Base-by-base conservation (phyloP, 2,329 filamentous ascomycete species). In the Neofusicoccum cordaticola region DNA sequence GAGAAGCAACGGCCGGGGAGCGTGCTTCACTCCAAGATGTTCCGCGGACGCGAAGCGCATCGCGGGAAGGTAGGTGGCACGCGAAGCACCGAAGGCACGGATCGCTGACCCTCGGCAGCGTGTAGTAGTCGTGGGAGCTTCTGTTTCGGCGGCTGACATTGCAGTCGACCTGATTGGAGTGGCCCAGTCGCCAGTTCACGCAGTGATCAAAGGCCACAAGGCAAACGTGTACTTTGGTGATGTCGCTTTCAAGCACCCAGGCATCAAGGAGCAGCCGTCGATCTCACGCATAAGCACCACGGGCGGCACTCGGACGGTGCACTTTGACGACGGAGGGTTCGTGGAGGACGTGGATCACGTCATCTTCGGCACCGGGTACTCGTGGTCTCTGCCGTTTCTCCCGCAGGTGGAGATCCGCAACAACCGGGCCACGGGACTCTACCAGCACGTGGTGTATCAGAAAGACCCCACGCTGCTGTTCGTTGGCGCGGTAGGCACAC, bases 281-380 rank as follows among this genome's bases (percentile, higher is more conserved):
- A 84, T 87, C 17, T 72, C 79, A 1, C 75, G 76, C 8, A 72
- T 87, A n/a, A 73, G 72, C 3, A 63, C 69, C 2, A 72, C 73
- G 2, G 77, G 75, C 0, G 41, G 56, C 4, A 13, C 15, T 3
- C 74, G 81, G 22, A 83, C 80, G 0, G 83, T 88, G 0, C 78
- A 85, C 64, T 85, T 90, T 53, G 77, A 81, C 39, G 85, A 89
- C 67, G 86, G 86, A 1, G 81, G 77, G 0, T 77, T 71, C 0
- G 78, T 87, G 6, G 67, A 78, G 0, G 77, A 83, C 17, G 83
- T 90, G 13, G 88, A 90, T 71, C 72, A 84, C 68, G 80, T 90
- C 66, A 84, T 90, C 67, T 88, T 90, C 65, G 87, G 86, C 22
- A 90, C 88, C 0, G 88, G 88, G 0, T 90, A 88, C 72, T 82